Base-by-base conservation (phyloP, 2,329 filamentous ascomycete species). In the Ophiostoma angusticollis region DNA sequence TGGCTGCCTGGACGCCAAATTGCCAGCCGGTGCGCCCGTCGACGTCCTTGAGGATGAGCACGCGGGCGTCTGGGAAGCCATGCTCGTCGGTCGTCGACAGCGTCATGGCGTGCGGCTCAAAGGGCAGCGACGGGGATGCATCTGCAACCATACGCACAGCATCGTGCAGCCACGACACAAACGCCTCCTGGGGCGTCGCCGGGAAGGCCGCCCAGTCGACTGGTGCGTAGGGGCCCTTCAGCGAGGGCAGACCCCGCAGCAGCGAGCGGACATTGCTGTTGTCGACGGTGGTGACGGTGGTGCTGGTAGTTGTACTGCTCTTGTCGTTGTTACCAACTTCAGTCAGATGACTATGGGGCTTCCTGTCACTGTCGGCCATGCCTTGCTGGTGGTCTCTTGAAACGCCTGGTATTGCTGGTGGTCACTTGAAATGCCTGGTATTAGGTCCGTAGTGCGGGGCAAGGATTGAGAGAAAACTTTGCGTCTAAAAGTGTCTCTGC, bases 21-120 rank as follows among this genome's bases (percentile, higher is more conserved):
- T 47, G 45, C 45, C 43, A 45, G 24, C 43, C 45, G n/a, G n/a
- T n/a, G 16, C 43, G 40, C n/a, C 25, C 29, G 31, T 45, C 43
- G 14, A 45, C 38, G 19, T 45, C 40, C 31, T 45, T 47, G 29
- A 47, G 36, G 22, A 47, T 47, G 16, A 47, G 31, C 14, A 47
- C 45, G 16, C 45, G 43, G 6, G 43, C 45, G 24, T 47, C 45
- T 4, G 39, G 35, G 3, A 16, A 6, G 18, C 39, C 41, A 11
- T 39, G 18, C 5, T 14, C 21, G 19, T 44, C 36, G 24, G 44
- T 41, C 6, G 44, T 46, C 24, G 44, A 46, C 5, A 45, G 18
- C 3, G 39, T 44, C 37, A 46, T 43, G 28, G 44, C 44, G 27
- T 46, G 44, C 6, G 41, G 41, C 35, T 46, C 44, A 9, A 28